Evolutionary conservation across 257 asterid genomes (phyloP), one percentile per base, ranked within the genome.

Genomic region (Linaria vulgaris): DNA sequence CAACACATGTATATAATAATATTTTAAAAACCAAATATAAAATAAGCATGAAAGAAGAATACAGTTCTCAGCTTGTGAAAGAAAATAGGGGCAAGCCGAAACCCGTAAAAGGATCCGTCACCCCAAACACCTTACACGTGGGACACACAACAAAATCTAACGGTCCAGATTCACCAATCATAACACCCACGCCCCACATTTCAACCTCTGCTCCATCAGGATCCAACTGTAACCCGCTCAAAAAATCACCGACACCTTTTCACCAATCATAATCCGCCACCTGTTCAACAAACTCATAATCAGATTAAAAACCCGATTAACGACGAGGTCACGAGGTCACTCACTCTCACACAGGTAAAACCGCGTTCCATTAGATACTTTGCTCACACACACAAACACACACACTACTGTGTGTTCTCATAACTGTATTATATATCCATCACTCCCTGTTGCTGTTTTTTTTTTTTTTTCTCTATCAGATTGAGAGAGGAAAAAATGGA

Each of bases 401-500:
- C 41, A 34, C 41, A 7, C 10, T 7, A 34, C 41, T 34, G 41
- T 8, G 41, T 34, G 41, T 34, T 34, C 1, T 34, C 5, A 34
- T 34, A 34, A 4, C 41, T 3, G 41, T 34, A 7, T 34, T 34
- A 34, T 34, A 4, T 3, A 4, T 8, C 9, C 41, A 27, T 34
- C 41, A 34, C 41, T 34, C 41, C 9, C 41, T 3, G 10, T 34
- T 8, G 5, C 41, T 4, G 41, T 34, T 3, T 34, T 34, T 34
- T 34, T 34, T 3, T 34, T 1, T 34, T 3, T 30, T 3, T 30
- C 5, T 2, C 3, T 1, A 34, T 3, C 41, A 34, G 41, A 27
- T 27, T 27, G 34, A 8, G 6, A 15, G 12, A 9, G 6, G 37
- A 30, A 41, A 44, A 49, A 69, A 84, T 84, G 91, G 88, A 84